These are phyloP conservation scores for Geosmithia flava DNA, from an alignment of 2,329 filamentous ascomycete genomes.

Conservation along the genomic window DNA sequence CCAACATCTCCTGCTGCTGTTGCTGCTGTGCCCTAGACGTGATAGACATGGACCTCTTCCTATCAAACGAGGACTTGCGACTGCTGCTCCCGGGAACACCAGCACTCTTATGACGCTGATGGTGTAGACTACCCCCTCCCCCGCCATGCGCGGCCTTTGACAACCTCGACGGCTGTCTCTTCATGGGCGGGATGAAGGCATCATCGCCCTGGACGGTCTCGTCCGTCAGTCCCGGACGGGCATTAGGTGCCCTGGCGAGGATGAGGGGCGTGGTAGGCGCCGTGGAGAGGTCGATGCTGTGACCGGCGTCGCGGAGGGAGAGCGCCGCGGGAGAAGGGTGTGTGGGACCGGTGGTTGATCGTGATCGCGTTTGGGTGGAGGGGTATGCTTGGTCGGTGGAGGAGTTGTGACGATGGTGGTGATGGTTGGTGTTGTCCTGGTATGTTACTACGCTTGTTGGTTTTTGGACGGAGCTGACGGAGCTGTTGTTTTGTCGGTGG, in stretches of 20 bases:
- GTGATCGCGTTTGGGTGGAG: constrained; percentile 12
- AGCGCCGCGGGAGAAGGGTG: too few species aligned
- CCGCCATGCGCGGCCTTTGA: too few species aligned
- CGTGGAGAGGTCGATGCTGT: constrained; percentile 32
- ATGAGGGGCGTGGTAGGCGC: constrained; percentile 16
- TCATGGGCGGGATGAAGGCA: constrained; percentile 41
- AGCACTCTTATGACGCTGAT: background rate
- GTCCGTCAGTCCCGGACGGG: constrained; percentile 50
- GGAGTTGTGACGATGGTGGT: constrained; percentile 8
- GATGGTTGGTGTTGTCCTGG: constrained; percentile 11
- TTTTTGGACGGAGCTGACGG: constrained; percentile 25
- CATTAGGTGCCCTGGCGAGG: constrained; percentile 47
- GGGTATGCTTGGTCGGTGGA: background rate
- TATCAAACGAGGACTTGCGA: constrained; percentile 19
- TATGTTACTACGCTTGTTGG: constrained; percentile 44
- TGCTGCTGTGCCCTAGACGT: constrained; percentile 4
- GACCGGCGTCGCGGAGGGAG: background rate
- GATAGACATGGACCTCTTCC: background rate
- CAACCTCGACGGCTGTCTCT: constrained; percentile 39
- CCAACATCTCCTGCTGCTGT: too few species aligned
- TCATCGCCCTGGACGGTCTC: constrained; percentile 47
- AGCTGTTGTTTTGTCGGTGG: constrained; percentile 16
- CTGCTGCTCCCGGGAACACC: background rate
- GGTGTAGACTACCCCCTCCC: too few species aligned
- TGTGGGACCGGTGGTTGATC: constrained; percentile 7